A percentile compares a stretch with the other conserved stretches of the same genome.
phyloP scores from a whole-genome alignment of 805 yeast species.

The Teunomyces lycoperdinae region DNA sequence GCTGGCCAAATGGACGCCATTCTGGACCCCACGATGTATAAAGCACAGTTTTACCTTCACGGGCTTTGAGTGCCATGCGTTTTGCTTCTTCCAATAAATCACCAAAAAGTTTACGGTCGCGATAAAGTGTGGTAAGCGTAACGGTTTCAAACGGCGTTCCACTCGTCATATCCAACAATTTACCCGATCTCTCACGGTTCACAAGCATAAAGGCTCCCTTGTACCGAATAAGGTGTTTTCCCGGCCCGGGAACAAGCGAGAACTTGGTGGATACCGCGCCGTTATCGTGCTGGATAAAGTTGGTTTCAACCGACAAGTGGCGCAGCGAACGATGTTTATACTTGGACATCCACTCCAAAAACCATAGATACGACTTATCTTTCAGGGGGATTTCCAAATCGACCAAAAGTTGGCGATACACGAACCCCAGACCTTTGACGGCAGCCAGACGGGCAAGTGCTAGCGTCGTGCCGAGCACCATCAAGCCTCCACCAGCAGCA shows the following conservation, averaged over 20 bases:
- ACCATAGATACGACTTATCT: conserved; percentile 94
- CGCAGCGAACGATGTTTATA: conserved; percentile 72
- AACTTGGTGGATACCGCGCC: conserved; percentile 87
- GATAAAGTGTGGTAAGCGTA: conserved; percentile 83
- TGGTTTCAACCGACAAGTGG: conserved; percentile 88
- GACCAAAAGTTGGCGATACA: conserved; percentile 80
- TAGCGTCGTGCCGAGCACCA: conserved; percentile 88
- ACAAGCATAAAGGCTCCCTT: conserved; percentile 86
- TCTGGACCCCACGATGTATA: conserved; percentile 97
- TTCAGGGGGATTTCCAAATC: conserved; percentile 91
- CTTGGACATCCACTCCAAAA: conserved; percentile 92
- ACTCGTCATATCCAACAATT: conserved; percentile 80
- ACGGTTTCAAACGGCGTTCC: conserved; percentile 97
- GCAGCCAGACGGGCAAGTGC: conserved; percentile 75
- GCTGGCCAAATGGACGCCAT: conserved; percentile 98
- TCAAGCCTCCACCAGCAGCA: conserved; percentile 97
- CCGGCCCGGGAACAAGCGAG: conserved; percentile 95
- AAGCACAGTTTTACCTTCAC: conserved; percentile 91
- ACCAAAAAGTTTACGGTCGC: conserved; percentile 69
- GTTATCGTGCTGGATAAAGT: conserved; percentile 82
- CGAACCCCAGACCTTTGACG: conserved; percentile 57
- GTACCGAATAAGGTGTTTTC: conserved; percentile 83
- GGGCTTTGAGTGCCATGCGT: conserved; percentile 69
- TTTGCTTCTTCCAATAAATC: conserved; percentile 83
- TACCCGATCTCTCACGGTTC: conserved; percentile 85